A percentile compares a stretch with the other conserved stretches of the same genome.
phyloP scores from a whole-genome alignment of 805 yeast species.

The Yarrowia bubula region DNA sequence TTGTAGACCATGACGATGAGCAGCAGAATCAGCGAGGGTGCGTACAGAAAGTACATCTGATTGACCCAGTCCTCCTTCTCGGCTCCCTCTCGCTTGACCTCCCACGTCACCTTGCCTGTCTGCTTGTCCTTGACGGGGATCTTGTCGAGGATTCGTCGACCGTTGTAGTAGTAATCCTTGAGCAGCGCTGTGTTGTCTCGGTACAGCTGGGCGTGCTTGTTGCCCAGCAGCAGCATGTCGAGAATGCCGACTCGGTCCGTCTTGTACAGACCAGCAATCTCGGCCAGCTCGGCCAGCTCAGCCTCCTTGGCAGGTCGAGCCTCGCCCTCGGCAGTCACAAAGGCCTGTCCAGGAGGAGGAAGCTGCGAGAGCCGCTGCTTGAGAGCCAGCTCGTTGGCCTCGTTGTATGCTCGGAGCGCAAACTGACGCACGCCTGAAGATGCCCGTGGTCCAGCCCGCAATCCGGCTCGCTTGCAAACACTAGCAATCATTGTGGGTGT shows the following conservation, averaged over 20 bases:
- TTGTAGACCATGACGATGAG: slow-evolving; percentile 19
- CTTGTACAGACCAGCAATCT: slow-evolving; percentile 59
- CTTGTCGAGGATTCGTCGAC: slow-evolving; percentile 73
- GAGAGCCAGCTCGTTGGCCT: slow-evolving; percentile 47
- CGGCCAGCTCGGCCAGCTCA: slow-evolving; percentile 69
- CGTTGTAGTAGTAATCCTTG: slow-evolving; percentile 49
- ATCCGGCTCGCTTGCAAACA: slow-evolving; percentile 23
- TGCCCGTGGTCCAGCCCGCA: slow-evolving; percentile 21
- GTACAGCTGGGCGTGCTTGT: slow-evolving; percentile 54
- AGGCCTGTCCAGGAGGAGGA: slow-evolving; percentile 64
- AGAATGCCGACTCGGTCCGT: slow-evolving; percentile 52
- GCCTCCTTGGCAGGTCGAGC: slow-evolving; percentile 65
- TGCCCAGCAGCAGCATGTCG: slow-evolving; percentile 50
- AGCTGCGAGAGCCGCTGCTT: slow-evolving; percentile 59
- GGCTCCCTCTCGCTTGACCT: slow-evolving; percentile 62
- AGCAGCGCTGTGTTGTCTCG: slow-evolving; percentile 62
- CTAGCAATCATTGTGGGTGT: slow-evolving; percentile 21
- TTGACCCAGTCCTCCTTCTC: slow-evolving; percentile 85
- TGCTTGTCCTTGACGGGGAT: slow-evolving; percentile 77
- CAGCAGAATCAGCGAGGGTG: slow-evolving; percentile 63
- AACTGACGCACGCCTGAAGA: slow-evolving; percentile 16
- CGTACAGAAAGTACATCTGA: slow-evolving; percentile 65
- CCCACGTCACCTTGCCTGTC: slow-evolving; percentile 78
- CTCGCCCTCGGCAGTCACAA: slow-evolving; percentile 73
- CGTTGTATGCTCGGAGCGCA: slow-evolving; percentile 45